Evolutionary conservation across 1,284 basidiomycete genomes (phyloP).

Genomic region (Malassezia pachydermatis): DNA sequence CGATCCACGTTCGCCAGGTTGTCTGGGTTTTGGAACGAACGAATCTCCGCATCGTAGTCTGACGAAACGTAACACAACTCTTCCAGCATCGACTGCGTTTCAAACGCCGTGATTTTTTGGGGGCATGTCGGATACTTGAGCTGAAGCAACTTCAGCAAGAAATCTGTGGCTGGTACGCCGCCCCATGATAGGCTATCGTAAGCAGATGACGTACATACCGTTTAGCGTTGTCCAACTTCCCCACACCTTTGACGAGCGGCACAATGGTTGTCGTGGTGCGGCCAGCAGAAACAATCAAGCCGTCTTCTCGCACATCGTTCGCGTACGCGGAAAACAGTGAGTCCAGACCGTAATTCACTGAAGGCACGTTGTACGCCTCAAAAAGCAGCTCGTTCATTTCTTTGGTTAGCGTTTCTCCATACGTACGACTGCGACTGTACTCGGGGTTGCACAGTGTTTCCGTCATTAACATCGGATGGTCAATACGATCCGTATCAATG

Average conservation of each 20-base stretch:
- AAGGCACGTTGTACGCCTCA: conserved; percentile 80
- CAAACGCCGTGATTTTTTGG: conserved; percentile 52
- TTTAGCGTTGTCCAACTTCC: conserved; percentile 38
- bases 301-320: conserved; percentile 32
- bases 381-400: conserved; percentile 95
- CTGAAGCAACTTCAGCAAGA: conserved; percentile 81
- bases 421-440: conserved; percentile 71
- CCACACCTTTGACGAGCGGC: conserved; percentile 33
- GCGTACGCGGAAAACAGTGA: conserved; percentile 77
- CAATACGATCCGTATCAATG: conserved; percentile 65
- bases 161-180: conserved; percentile 75
- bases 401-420: conserved; percentile 34
- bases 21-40: conserved; percentile 60
- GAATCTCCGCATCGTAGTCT: conserved; percentile 65
- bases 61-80: conserved; percentile 74
- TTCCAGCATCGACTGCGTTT: conserved; percentile 72
- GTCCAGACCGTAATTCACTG: conserved; percentile 79
- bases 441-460: conserved; percentile 81
- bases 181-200: conserved; percentile 98
- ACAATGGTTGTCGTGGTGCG: conserved; percentile 33
- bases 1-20: conserved; percentile 66
- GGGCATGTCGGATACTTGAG: conserved; percentile 89
- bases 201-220: too few species aligned
- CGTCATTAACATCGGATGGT: conserved; percentile 87
- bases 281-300: conserved; percentile 37